Evolutionary conservation across 352 stramenopile species (phyloP).

Genomic region (Phytophthora syringae): DNA sequence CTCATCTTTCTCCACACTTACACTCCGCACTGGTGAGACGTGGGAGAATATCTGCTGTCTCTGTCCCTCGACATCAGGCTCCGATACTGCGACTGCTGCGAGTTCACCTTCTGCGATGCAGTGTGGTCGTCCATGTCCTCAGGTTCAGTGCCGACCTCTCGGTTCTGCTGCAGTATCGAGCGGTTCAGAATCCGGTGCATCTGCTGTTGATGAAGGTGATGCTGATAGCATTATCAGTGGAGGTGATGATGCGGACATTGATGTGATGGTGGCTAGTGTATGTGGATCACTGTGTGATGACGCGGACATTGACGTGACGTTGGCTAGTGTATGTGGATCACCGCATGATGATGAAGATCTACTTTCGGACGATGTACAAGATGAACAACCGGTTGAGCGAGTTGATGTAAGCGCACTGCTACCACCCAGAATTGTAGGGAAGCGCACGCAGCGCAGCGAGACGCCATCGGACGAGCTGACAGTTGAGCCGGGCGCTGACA

Average conservation of each 20-base stretch:
- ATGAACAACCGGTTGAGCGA: not conserved
- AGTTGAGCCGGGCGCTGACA: constrained; percentile 5
- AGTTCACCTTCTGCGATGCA: not conserved
- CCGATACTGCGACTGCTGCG: not conserved
- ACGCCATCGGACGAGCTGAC: constrained; percentile 3
- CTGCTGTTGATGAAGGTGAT: not conserved
- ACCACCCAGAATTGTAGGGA: not conserved
- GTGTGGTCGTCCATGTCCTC: not conserved
- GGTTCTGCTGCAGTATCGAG: not conserved
- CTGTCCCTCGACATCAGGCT: not conserved
- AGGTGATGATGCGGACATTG: no score
- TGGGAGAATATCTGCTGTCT: not conserved
- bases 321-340: not conserved
- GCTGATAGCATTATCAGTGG: not conserved
- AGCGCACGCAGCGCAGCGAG: not conserved
- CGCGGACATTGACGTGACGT: no score
- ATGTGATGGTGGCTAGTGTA: no score
- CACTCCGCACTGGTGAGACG: not conserved
- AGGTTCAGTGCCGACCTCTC: no score
- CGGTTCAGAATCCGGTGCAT: not conserved
- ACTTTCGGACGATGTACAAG: not conserved
- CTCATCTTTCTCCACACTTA: not conserved
- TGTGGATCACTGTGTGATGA: no score
- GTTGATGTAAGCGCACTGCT: not conserved
- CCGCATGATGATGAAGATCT: not conserved